Evolutionary conservation across 2,329 filamentous ascomycete genomes (phyloP), one percentile per base, ranked within the genome.

Genomic region (Colletotrichum lindemuthianum): DNA sequence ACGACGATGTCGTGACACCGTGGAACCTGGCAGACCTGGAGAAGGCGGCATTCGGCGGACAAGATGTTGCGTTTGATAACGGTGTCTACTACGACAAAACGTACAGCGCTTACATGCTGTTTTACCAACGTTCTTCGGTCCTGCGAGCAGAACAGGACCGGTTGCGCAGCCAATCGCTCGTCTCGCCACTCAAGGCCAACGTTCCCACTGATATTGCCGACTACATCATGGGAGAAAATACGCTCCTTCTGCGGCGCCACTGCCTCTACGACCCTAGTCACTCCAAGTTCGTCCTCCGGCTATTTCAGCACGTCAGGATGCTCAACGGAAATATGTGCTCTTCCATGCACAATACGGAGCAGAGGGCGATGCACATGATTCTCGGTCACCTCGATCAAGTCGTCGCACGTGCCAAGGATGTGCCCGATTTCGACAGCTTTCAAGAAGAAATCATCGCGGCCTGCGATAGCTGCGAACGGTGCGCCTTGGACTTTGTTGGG

Each of bases 51-150:
- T 97, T 93, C 78, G 92, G 92, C n/a, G 92, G 92, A 1, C 73
- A 80, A 5, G 88, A 90, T 63, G 68, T 79, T 64, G 70, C 83
- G 67, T 79, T 82, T 71, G 79, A 85, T 65, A 77, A 80, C 70
- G 78, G 79, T 65, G 74, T 82, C 15, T 69, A 81, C 0, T 88
- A 84, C 68, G 86, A 89, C 70, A 95, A 94, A 76, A 85, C 86
- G 5, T 90, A 90, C 81, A 98, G 93, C 74, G 96, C 95, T 11
- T 99, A 99, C 76, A 98, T 99, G 92, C 84, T 99, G 8, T 98
- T 99, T 76, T 99, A 99, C 75, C 92, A 97, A 75, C 88, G 96
- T 52, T 86, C 89, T 4, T 89, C 89, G 0, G 86, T 87, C 5
- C 82, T 94, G 60, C 80, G 82, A 15, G 75, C 77, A 13, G 84